Percentiles rank a stretch among this genome's conserved stretches.
Conservation (phyloP, 2,329 filamentous ascomycete species). For the Penicillium decumbens region DNA sequence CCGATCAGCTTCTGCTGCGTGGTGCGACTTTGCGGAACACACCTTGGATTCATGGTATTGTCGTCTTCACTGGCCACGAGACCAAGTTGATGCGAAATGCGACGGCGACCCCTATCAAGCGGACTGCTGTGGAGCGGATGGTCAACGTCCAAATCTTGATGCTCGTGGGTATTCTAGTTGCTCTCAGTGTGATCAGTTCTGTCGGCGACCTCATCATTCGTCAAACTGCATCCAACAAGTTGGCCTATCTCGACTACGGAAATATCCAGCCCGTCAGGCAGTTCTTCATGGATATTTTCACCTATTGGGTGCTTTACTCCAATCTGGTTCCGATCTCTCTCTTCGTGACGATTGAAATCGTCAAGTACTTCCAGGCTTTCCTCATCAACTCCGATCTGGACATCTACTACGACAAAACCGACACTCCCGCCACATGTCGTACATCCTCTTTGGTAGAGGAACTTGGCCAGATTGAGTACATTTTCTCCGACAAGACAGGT, state of each 20-base stretch:
- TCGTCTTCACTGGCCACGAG: constrained; percentile 96
- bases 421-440: constrained; percentile 91
- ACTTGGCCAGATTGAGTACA: constrained; percentile 94
- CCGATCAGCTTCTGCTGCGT: constrained; percentile 87
- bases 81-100: constrained; percentile 99
- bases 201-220: constrained; percentile 83
- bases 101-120: constrained; percentile 94
- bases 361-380: constrained; percentile 98
- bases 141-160: constrained; percentile 91
- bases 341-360: constrained; percentile 94
- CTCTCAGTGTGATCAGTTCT: constrained; percentile 82
- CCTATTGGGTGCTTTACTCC: constrained; percentile 97
- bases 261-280: constrained; percentile 65
- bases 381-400: constrained; percentile 96
- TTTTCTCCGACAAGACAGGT: constrained; percentile 97
- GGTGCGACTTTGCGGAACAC: constrained; percentile 94
- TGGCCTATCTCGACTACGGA: constrained; percentile 69
- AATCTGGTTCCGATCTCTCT: constrained; percentile 95
- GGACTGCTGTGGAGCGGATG: constrained; percentile 89
- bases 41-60: constrained; percentile 91
- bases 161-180: constrained; percentile 76
- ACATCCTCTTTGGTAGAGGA: constrained; percentile 97
- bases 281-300: constrained; percentile 91
- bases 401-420: constrained; percentile 93
- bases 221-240: constrained; percentile 55